Base-by-base conservation (phyloP, 2,329 filamentous ascomycete species). In the Aspergillus costaricaensis region DNA sequence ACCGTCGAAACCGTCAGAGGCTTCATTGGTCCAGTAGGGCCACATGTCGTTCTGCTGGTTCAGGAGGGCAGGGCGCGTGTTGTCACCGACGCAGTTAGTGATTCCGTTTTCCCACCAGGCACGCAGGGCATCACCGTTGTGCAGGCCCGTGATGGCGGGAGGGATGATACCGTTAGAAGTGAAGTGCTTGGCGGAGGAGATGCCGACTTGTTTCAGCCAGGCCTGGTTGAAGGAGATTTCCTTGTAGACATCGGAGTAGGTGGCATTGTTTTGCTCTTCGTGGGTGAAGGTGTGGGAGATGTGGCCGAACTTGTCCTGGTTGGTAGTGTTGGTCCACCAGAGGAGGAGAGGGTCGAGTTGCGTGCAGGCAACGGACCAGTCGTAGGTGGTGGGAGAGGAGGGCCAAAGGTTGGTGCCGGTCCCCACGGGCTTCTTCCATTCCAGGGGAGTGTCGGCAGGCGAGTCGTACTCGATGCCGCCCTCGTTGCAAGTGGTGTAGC, bases 201-300 rank as follows among this genome's bases (percentile, higher is more conserved):
- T 75, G 12, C 83, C 83, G 9, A 81, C 77, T 65, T 85, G 81
- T 61, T 79, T 77, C 44, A 87, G 70, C 85, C 85, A 88, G 10
- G 80, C 83, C 64, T 83, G 77, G 73, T 88, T 88, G 76, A 85
- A 88, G 21, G 77, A 76, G 47, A 88, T 86, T 70, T 88, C 86
- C 64, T 82, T 83, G 59, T 71, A 70, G 1, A 84, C 77, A 65
- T 88, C 86, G 3, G 76, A 68, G 72, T 85, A 87, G 0, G 85
- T 87, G 7, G 85, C 83, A 62, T 87, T 87, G 67, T 87, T 82
- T 60, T 86, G 74, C 62, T 83, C 81, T 65, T 82, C 76, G 63
- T 88, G 86, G 2, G 83, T 84, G 70, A 87, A 88, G 1, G 86
- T 88, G 72, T 88, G 86, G 1, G 85, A 86, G n/a, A 88, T 75